A percentile compares a stretch with the other conserved stretches of the same genome.
Conservation (phyloP, 1,284 basidiomycete genomes). For the Sutorius eximius region DNA sequence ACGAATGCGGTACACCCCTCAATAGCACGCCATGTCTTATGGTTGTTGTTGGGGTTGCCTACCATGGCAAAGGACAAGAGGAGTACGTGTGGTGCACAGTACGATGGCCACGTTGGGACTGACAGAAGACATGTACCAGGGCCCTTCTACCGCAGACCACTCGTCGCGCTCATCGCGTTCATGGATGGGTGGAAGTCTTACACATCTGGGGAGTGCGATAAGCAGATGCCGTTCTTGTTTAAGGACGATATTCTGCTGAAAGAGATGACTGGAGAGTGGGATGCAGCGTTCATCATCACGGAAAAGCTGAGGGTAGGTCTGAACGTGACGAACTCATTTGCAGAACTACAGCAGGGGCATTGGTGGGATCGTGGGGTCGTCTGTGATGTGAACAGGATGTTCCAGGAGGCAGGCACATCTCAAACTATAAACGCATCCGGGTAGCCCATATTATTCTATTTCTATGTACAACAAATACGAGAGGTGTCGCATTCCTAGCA, state of each 20-base stretch:
- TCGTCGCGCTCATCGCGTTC: background rate
- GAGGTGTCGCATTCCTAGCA: too few relatives aligned
- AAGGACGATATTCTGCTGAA: too few relatives aligned
- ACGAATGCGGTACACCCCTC: background rate
- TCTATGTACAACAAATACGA: too few relatives aligned
- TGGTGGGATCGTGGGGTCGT: background rate
- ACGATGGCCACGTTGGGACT: too few relatives aligned
- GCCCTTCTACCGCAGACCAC: background rate
- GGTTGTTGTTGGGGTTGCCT: background rate
- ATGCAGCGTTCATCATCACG: background rate
- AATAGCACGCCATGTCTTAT: background rate
- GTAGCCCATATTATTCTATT: too few relatives aligned
- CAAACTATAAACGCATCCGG: too few relatives aligned
- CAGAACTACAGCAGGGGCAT: background rate
- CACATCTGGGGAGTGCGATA: too few relatives aligned
- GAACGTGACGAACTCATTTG: background rate
- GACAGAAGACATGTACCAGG: background rate
- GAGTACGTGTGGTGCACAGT: background rate
- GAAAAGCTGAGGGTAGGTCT: background rate
- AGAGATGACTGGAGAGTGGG: too few relatives aligned
- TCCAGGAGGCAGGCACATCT: too few relatives aligned
- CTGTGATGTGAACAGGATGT: too few relatives aligned
- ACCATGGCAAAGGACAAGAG: background rate
- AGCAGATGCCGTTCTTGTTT: too few relatives aligned
- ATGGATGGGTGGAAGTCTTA: background rate